Conservation (phyloP, 306 rosid genomes). For the Gillenia trifoliata region DNA sequence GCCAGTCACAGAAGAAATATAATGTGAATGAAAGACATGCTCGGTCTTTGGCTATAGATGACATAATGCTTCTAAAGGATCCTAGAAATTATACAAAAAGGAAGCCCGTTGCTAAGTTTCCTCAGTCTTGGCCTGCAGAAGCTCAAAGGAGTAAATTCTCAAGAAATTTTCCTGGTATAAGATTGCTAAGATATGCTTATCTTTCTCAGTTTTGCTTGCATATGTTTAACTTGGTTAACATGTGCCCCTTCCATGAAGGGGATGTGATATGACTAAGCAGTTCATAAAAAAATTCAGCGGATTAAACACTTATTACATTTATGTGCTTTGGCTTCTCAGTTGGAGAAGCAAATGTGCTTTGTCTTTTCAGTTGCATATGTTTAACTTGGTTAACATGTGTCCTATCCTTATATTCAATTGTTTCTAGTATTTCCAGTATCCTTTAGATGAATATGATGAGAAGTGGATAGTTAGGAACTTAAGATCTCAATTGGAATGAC, state of each 20-base stretch:
- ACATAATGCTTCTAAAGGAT: constrained; percentile 53
- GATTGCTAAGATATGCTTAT: constrained; percentile 4
- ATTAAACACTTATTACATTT: not conserved
- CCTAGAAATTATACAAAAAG: constrained; percentile 47
- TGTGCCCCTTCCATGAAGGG: not conserved
- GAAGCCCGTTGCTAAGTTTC: constrained; percentile 50
- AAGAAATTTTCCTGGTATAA: constrained; percentile 61
- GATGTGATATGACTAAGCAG: not conserved
- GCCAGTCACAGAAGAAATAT: constrained; percentile 41
- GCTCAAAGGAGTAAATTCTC: constrained; percentile 60
- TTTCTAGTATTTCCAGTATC: not conserved
- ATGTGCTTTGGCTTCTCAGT: not conserved
- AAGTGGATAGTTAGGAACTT: not conserved
- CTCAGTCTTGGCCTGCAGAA: constrained; percentile 75
- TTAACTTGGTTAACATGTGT: too few relatives aligned
- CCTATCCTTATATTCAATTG: not conserved
- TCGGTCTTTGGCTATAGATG: constrained; percentile 46
- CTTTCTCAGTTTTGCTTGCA: not conserved
- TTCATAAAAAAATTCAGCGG: not conserved
- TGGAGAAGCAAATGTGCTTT: not conserved
- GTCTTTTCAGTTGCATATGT: not conserved
- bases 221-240: not conserved
- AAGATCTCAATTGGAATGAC: not conserved
- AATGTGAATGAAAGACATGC: constrained; percentile 22
- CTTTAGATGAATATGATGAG: not conserved